Conservation (phyloP, 169 alveolate species). For the Cardiosporidium cionae region DNA sequence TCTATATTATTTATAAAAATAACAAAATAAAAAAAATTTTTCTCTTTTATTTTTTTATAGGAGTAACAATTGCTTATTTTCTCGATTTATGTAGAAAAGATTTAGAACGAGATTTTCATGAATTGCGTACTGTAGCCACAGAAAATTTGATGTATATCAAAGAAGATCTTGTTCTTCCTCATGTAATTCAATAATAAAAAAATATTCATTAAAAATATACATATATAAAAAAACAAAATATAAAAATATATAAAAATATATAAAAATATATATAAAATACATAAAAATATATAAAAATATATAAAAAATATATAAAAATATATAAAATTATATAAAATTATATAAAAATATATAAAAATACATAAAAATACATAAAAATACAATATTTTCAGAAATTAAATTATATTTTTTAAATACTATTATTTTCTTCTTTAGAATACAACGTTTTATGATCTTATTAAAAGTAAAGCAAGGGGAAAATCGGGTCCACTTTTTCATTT, state of each 20-base stretch:
- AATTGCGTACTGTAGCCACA: constrained; percentile 17
- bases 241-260: too few relatives aligned
- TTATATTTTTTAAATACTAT: too few relatives aligned
- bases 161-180: constrained; percentile 58
- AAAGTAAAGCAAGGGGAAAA: constrained; percentile 53
- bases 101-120: constrained; percentile 38
- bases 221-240: background rate
- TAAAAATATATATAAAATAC: too few relatives aligned
- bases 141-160: constrained; percentile 48
- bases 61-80: constrained; percentile 41
- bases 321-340: too few relatives aligned
- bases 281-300: too few relatives aligned
- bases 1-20: background rate
- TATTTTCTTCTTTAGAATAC: constrained; percentile 3
- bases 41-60: too few relatives aligned
- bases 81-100: constrained; percentile 33
- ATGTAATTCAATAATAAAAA: background rate
- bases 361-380: too few relatives aligned
- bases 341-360: too few relatives aligned
- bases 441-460: constrained; percentile 46
- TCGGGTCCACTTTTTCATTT: constrained; percentile 53
- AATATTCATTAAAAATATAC: background rate
- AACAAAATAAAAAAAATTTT: background rate
- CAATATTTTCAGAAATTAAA: too few relatives aligned
- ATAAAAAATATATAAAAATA: too few relatives aligned